Conservation (phyloP, 768 basidiomycete species). For the Mycena filopes region DNA sequence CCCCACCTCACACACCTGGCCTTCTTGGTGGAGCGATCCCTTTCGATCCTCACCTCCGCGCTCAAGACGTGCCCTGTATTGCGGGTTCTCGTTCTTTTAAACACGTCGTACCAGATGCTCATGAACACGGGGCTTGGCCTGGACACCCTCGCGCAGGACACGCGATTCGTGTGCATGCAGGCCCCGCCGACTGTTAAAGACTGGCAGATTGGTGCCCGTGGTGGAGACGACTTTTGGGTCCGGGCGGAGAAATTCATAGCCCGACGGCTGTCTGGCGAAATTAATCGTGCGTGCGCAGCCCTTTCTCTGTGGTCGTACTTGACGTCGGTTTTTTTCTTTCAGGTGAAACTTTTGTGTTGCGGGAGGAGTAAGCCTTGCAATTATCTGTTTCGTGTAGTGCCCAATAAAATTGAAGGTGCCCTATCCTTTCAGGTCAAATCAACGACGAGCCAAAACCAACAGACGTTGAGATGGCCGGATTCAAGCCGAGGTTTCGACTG, state of each 20-base stretch:
- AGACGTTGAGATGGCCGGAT: too few species aligned
- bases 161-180: constrained; percentile 6
- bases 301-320: too few species aligned
- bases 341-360: constrained; percentile 1
- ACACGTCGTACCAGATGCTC: background rate
- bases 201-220: constrained; percentile 15
- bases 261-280: background rate
- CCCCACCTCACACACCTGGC: constrained; percentile 12
- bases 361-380: background rate
- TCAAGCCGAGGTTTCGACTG: too few species aligned
- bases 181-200: background rate
- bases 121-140: background rate
- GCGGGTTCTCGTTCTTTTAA: constrained; percentile 1
- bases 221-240: constrained; percentile 13
- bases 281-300: background rate
- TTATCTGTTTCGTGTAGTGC: too few species aligned
- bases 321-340: background rate
- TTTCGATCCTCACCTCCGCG: background rate
- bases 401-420: too few species aligned
- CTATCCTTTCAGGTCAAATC: too few species aligned
- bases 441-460: too few species aligned
- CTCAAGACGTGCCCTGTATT: constrained; percentile 2
- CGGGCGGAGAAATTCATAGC: constrained; percentile 18
- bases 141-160: background rate
- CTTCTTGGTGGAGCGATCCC: background rate